These are phyloP conservation scores for Knufia fluminis DNA, from an alignment of 2,329 filamentous ascomycete genomes.

Conservation along the genomic window DNA sequence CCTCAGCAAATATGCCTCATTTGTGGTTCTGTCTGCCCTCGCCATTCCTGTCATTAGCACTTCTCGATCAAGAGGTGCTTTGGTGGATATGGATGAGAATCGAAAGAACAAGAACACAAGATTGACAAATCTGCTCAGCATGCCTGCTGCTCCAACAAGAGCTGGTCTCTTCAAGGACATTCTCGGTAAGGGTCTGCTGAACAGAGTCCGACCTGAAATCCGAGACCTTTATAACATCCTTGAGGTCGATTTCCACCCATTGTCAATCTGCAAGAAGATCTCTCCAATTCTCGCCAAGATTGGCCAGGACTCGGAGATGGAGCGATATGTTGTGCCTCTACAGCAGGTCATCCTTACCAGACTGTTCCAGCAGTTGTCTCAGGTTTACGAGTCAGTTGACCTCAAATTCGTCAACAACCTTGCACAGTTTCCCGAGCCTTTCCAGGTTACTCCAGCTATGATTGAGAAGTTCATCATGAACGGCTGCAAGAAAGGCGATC, in stretches of 20 bases:
- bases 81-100: constrained; percentile 93
- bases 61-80: constrained; percentile 83
- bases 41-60: constrained; percentile 99
- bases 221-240: constrained; percentile 96
- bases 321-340: constrained; percentile 88
- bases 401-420: constrained; percentile 87
- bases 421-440: constrained; percentile 91
- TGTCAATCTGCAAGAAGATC: constrained; percentile 98
- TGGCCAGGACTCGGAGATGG: constrained; percentile 87
- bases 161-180: constrained; percentile 90
- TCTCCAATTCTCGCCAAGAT: constrained; percentile 92
- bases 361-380: constrained; percentile 96
- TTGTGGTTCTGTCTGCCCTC: constrained; percentile 86
- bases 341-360: constrained; percentile 98
- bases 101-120: constrained; percentile 98
- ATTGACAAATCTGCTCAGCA: constrained; percentile 88
- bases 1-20: constrained; percentile 87
- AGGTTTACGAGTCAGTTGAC: constrained; percentile 97
- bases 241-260: constrained; percentile 96
- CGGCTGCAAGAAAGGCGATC: constrained; percentile 98
- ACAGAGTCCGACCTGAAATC: constrained; percentile 88
- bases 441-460: constrained; percentile 79
- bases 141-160: constrained; percentile 81
- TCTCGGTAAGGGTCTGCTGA: constrained; percentile 85
- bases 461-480: constrained; percentile 99